Percentiles rank a stretch among this genome's conserved stretches.
Evolutionary conservation across 139 green algal genomes (phyloP).

Genomic region (Monoraphidium neglectum): DNA sequence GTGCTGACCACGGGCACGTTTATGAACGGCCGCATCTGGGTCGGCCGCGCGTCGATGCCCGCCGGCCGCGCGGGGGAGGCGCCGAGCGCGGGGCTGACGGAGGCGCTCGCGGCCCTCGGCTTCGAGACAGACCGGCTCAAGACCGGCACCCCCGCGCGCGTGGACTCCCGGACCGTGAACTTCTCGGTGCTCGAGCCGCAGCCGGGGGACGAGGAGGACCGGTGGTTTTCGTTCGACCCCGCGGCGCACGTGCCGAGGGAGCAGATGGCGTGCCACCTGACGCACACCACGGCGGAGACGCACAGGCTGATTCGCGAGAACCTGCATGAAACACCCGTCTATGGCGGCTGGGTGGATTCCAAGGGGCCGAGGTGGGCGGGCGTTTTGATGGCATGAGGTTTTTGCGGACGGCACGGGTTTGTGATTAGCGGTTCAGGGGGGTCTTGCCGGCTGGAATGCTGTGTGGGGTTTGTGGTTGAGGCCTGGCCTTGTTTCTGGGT

Average conservation of each 20-base stretch:
- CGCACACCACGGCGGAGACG: slow-evolving; percentile 88
- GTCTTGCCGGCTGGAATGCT: too few relatives aligned
- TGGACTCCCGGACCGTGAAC: slow-evolving; percentile 90
- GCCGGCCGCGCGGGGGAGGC: slow-evolving; percentile 92
- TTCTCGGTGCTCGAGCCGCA: slow-evolving; percentile 77
- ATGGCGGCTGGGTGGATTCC: slow-evolving; percentile 91
- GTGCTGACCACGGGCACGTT: slow-evolving; percentile 98
- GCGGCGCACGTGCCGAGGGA: slow-evolving; percentile 65
- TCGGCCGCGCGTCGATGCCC: slow-evolving; percentile 81
- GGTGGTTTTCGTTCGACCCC: slow-evolving; percentile 95
- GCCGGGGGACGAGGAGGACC: slow-evolving; percentile 72
- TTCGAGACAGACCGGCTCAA: slow-evolving; percentile 96
- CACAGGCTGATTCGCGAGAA: slow-evolving; percentile 85
- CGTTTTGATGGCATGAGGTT: not conserved
- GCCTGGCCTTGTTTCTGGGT: too few relatives aligned
- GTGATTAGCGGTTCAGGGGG: too few relatives aligned
- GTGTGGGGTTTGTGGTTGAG: too few relatives aligned
- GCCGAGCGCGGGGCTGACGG: slow-evolving; percentile 87
- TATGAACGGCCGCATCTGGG: slow-evolving; percentile 98
- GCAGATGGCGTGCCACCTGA: slow-evolving; percentile 94
- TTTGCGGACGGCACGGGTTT: too few relatives aligned
- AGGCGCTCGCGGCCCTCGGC: slow-evolving; percentile 81
- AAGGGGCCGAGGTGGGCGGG: slow-evolving; percentile 54
- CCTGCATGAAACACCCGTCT: slow-evolving; percentile 94
- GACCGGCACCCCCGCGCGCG: slow-evolving; percentile 94